Evolutionary conservation across 805 yeast species (phyloP).

Genomic region (Teunomyces panamensis): DNA sequence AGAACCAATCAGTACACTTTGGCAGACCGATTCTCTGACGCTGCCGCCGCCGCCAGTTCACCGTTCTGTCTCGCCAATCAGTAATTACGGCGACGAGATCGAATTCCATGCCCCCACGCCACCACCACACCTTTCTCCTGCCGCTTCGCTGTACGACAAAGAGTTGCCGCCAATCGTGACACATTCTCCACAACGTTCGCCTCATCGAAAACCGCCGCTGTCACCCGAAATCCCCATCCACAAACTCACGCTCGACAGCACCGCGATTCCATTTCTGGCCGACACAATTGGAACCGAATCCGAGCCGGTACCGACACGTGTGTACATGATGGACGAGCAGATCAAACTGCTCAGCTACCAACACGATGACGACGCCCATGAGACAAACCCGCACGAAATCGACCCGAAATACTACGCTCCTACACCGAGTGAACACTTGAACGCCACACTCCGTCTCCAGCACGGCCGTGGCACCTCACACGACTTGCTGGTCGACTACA

Average conservation of each 20-base stretch:
- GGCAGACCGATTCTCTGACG: conserved; percentile 11
- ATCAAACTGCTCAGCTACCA: conserved; percentile 28
- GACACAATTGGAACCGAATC: conserved; percentile 37
- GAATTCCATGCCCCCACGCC: conserved; percentile 20
- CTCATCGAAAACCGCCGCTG: conserved; percentile 21
- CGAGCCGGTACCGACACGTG: conserved; percentile 31
- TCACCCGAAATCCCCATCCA: not conserved
- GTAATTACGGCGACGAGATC: conserved; percentile 13
- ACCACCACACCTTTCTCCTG: conserved; percentile 17
- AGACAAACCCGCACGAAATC: conserved; percentile 78
- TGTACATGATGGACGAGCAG: conserved; percentile 33
- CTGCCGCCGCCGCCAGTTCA: not conserved
- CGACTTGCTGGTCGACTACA: conserved; percentile 23
- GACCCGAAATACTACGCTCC: conserved; percentile 66
- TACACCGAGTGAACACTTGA: conserved; percentile 43
- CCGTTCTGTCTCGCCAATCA: conserved; percentile 19
- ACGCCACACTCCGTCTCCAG: conserved; percentile 19
- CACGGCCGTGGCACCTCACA: conserved; percentile 15
- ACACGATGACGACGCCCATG: conserved; percentile 27
- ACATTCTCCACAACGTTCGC: conserved; percentile 10
- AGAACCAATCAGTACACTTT: conserved; percentile 30
- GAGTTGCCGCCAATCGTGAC: not conserved
- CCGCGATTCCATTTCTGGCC: conserved; percentile 41
- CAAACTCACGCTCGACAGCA: conserved; percentile 6
- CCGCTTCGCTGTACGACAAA: not conserved